These are phyloP conservation scores for Ceratocystis diversiconidia DNA, from an alignment of 2,329 filamentous ascomycete species.

Conservation along the genomic window DNA sequence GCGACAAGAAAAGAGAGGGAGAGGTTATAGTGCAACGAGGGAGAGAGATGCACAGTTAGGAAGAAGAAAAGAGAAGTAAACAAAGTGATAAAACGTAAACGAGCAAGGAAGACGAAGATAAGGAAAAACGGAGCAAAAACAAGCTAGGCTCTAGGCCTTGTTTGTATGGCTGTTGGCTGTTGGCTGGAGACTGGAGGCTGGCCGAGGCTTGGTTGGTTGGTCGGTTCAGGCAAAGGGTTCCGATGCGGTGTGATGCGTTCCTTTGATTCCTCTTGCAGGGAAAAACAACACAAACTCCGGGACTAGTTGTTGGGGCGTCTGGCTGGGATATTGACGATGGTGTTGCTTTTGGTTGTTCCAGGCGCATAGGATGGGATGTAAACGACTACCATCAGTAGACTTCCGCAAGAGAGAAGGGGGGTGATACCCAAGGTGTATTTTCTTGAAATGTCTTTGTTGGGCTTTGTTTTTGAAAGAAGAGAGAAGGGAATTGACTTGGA, in stretches of 20 bases:
- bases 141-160: background rate
- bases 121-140: background rate
- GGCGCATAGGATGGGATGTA: too few relatives aligned
- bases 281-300: background rate
- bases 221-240: background rate
- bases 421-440: background rate
- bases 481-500: background rate
- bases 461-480: background rate
- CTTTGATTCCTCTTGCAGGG: conserved; percentile 4
- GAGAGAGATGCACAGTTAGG: background rate
- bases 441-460: background rate
- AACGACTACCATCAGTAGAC: background rate
- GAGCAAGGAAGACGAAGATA: background rate
- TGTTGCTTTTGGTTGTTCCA: background rate
- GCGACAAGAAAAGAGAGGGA: background rate
- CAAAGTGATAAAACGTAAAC: too few relatives aligned
- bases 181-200: too few relatives aligned
- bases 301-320: background rate
- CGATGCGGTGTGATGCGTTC: conserved; percentile 5
- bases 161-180: too few relatives aligned
- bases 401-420: background rate
- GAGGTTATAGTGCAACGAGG: background rate
- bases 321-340: background rate
- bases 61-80: background rate
- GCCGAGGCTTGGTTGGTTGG: background rate